Percentiles rank a stretch among this genome's conserved stretches.
Evolutionary conservation across 1,284 basidiomycete genomes (phyloP).

Genomic region (Papiliotrema fonsecae): DNA sequence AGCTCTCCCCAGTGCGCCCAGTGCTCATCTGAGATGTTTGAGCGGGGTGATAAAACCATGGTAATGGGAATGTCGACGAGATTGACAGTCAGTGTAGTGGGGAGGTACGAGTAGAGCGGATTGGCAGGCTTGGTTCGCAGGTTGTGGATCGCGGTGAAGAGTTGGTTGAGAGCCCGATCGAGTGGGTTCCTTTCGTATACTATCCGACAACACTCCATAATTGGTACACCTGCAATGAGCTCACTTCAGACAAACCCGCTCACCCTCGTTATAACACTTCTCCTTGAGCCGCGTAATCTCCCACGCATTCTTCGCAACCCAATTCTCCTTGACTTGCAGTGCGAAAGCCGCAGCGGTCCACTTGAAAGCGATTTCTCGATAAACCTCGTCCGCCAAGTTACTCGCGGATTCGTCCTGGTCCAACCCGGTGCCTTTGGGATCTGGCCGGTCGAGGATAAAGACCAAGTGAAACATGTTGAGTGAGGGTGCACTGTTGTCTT

Average conservation of each 20-base stretch:
- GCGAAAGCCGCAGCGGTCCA: slow-evolving; percentile 82
- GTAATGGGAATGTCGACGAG: slow-evolving; percentile 71
- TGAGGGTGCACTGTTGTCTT: slow-evolving; percentile 49
- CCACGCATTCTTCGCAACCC: slow-evolving; percentile 73
- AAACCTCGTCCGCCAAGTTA: slow-evolving; percentile 59
- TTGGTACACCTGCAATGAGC: slow-evolving; percentile 22
- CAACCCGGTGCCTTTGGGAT: slow-evolving; percentile 53
- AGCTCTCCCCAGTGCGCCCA: slow-evolving; percentile 49
- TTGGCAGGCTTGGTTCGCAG: slow-evolving; percentile 60
- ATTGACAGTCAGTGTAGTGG: slow-evolving; percentile 64
- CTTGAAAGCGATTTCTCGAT: slow-evolving; percentile 80
- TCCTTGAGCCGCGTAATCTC: slow-evolving; percentile 65
- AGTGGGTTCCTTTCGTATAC: slow-evolving; percentile 60
- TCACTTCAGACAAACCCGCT: slow-evolving; percentile 6
- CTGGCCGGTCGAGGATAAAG: slow-evolving; percentile 80
- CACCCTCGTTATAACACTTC: slow-evolving; percentile 45
- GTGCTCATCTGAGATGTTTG: slow-evolving; percentile 56
- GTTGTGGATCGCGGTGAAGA: slow-evolving; percentile 52
- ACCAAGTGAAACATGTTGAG: slow-evolving; percentile 82
- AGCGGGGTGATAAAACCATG: slow-evolving; percentile 71
- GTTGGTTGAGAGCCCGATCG: slow-evolving; percentile 64
- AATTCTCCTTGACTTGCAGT: slow-evolving; percentile 76
- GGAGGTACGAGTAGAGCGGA: slow-evolving; percentile 48
- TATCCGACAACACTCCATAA: slow-evolving; percentile 30
- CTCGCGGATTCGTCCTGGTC: slow-evolving; percentile 10